Conservation (phyloP, 2,329 filamentous ascomycete genomes). For the Emericellopsis atlantica region DNA sequence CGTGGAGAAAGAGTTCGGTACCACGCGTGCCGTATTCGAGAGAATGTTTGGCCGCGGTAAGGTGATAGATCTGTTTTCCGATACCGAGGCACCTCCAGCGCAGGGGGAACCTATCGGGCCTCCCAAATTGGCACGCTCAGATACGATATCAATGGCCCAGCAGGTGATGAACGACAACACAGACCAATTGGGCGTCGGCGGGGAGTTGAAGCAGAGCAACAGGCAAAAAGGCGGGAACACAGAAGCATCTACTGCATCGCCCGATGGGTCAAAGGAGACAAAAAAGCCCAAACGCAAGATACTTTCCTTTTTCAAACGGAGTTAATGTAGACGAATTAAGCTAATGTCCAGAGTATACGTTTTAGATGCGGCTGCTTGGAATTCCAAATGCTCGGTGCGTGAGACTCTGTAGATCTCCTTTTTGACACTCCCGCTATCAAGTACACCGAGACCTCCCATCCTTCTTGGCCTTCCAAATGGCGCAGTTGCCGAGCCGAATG, state of each 20-base stretch:
- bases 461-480: constrained; percentile 4
- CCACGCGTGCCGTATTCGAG: constrained; percentile 39
- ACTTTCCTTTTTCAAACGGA: no score
- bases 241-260: neutral
- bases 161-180: constrained; percentile 43
- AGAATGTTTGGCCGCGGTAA: constrained; percentile 32
- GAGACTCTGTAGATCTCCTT: no score
- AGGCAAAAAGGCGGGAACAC: constrained; percentile 1
- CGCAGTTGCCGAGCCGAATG: constrained; percentile 2
- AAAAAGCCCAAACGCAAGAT: no score
- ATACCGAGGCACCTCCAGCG: constrained; percentile 6
- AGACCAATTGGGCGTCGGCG: constrained; percentile 31
- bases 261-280: no score
- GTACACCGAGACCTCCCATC: no score
- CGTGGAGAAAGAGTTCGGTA: constrained; percentile 36
- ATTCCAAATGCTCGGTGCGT: no score
- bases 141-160: constrained; percentile 33
- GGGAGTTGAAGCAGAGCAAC: constrained; percentile 11
- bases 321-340: no score
- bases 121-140: constrained; percentile 4
- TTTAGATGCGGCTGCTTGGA: no score
- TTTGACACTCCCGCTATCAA: no score
- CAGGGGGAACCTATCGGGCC: constrained; percentile 7
- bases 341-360: no score
- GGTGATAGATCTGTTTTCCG: constrained; percentile 37